Base-by-base conservation (phyloP, 2,329 filamentous ascomycete genomes). In the Neurospora sp. region DNA sequence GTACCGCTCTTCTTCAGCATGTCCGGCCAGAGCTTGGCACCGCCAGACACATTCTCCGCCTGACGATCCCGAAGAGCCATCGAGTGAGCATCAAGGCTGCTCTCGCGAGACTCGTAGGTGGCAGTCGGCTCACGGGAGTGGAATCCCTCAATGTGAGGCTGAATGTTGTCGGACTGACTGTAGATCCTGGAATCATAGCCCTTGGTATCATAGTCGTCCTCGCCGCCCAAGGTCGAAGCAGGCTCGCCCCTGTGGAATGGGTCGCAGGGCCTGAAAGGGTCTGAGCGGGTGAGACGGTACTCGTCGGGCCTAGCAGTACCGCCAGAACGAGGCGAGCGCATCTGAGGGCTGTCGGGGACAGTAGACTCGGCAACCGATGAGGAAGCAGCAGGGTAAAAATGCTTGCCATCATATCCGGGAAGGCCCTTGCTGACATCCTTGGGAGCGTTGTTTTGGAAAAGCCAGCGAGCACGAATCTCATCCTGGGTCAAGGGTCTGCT, bases 371-470 rank as follows among this genome's bases (percentile, higher is more conserved):
- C 86, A 72, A 78, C 76, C 1, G 86, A 85, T 0, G 87, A 88
- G 3, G 86, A 79, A 15, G 52, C 52, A 36, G 28, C 52, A 38
- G 84, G 86, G 72, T 89, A 89, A 73, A 89, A 89, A 75, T 89
- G 83, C 76, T 87, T 88, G 33, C 88, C 87, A 73, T 90, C 87
- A 74, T 88, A 90, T 76, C 87, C 89, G 40, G 88, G 87, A 52
- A 89, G 79, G 2, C 86, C 85, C 40, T 80, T 82, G 67, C 84
- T 81, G 12, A 82, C 81, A 72, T 83, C 82, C 38, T 79, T 81
- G 57, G 87, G 83, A 17, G 85, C 83, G 62, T 85, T 84, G 10
- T 85, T 87, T 86, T 87, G 90, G 76, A 88, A 89, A 72, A 88
- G 78, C 72, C 85, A 83, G 65, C 87, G 84, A 72, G 88, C 86